Conservation (phyloP, 2,329 filamentous ascomycete species). For the Alternaria novae-zelandiae region DNA sequence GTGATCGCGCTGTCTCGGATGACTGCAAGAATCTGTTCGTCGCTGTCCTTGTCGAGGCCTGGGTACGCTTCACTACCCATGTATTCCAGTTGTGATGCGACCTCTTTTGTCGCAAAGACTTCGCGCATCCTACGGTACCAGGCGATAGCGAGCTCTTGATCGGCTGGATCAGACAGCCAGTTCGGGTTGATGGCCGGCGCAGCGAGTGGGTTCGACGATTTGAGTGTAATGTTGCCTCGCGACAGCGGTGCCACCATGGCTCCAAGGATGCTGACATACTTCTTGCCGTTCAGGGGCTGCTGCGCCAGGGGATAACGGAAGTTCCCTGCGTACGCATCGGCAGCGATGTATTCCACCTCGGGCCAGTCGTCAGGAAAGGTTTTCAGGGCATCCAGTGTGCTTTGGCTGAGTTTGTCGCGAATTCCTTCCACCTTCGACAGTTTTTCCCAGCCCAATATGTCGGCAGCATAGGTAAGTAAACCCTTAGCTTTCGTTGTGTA, state of each 20-base stretch:
- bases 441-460: neutral
- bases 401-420: neutral
- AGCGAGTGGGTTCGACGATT: neutral
- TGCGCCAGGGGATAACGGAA: neutral
- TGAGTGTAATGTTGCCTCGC: neutral
- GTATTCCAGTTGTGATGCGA: neutral
- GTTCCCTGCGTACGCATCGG: neutral
- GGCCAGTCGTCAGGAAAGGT: slow-evolving; percentile 5
- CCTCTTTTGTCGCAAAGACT: neutral
- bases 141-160: neutral
- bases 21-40: slow-evolving; percentile 39
- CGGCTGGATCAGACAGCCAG: neutral
- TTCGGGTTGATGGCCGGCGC: neutral
- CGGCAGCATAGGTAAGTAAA: neutral
- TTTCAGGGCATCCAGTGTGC: neutral
- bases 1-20: slow-evolving; percentile 15
- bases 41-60: neutral
- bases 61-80: neutral
- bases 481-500: neutral
- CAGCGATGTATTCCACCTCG: slow-evolving; percentile 7
- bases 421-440: neutral
- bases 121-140: neutral
- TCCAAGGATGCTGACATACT: neutral
- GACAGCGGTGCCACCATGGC: neutral
- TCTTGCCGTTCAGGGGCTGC: neutral